Evolutionary conservation across 2,329 filamentous ascomycete genomes (phyloP).

Genomic region (Aspergillus sp.): DNA sequence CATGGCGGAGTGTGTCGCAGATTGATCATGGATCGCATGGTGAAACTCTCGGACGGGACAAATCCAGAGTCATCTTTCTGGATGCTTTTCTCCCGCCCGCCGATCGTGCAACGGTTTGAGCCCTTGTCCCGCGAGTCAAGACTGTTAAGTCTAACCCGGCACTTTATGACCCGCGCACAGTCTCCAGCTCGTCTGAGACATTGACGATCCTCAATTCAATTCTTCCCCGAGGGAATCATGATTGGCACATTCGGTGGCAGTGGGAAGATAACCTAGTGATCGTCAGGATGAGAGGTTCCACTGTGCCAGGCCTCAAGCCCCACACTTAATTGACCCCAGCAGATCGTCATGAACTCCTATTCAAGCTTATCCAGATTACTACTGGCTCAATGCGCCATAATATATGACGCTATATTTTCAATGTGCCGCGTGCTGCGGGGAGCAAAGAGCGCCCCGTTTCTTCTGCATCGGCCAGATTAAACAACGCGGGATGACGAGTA

Average conservation of each 20-base stretch:
- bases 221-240: not conserved
- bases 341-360: constrained; percentile 3
- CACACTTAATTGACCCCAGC: not conserved
- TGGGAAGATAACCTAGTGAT: not conserved
- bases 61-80: not conserved
- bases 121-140: not conserved
- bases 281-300: not conserved
- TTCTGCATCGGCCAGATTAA: constrained; percentile 1
- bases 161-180: not conserved
- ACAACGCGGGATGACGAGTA: not conserved
- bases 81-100: not conserved
- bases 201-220: not conserved
- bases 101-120: constrained; percentile 1
- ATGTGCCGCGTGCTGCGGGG: not conserved
- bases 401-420: not conserved
- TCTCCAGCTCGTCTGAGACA: not conserved
- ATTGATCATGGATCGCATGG: constrained; percentile 1
- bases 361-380: not conserved
- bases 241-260: not conserved
- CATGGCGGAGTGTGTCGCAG: not conserved
- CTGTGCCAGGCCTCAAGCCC: not conserved
- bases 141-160: not conserved
- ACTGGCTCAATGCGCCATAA: not conserved
- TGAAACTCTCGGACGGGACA: constrained; percentile 2
- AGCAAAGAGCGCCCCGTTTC: not conserved